Base-by-base conservation (phyloP, 2,329 filamentous ascomycete species). In the Phoma sp. region DNA sequence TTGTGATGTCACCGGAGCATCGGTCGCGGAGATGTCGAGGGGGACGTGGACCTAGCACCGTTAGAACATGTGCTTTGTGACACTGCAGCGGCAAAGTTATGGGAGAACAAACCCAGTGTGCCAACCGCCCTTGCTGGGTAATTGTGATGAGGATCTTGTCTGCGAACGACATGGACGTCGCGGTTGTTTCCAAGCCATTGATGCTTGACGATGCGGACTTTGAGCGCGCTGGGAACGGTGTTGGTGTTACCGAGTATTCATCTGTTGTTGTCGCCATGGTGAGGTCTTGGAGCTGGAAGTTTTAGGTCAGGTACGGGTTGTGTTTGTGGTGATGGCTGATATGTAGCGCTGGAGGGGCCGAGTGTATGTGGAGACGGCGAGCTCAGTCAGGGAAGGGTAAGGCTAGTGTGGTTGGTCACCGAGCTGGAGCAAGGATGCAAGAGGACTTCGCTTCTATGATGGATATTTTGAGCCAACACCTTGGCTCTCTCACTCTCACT, bases 81-180 rank as follows among this genome's bases (percentile, higher is more conserved):
- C 13, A 17, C 19, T n/a, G n/a, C 6, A 32, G 15, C 10, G 3
- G 3, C 15, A 25, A 33, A 33, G 29, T 40, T 38, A 8, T n/a
- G 9, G 27, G 3, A 27, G 4, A 17, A 72, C 79, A 49, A 81
- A 97, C 92, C 95, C 95, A 99, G 82, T 98, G 95, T 19, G 91
- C 90, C 41, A 98, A 78, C 55, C 88, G 85, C 6, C 93, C 94
- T 58, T 88, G 85, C 77, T 98, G 95, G 0, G 90, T 91, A 56
- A 98, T 84, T 1, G 92, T 97, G 60, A 99, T 80, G 66, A 99
- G 78, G 67, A 99, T 92, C 76, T 92, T 96, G 82, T 98, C 95
- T 8, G 88, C 83, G 76, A 98, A 98, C 66, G 82, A 85, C 49
- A 92, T 81, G 10, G 83, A 83, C 35, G 86, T 87, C 31, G 91